Evolutionary conservation across 805 yeast species (phyloP).

Genomic region (Dipodascopsis tothii): DNA sequence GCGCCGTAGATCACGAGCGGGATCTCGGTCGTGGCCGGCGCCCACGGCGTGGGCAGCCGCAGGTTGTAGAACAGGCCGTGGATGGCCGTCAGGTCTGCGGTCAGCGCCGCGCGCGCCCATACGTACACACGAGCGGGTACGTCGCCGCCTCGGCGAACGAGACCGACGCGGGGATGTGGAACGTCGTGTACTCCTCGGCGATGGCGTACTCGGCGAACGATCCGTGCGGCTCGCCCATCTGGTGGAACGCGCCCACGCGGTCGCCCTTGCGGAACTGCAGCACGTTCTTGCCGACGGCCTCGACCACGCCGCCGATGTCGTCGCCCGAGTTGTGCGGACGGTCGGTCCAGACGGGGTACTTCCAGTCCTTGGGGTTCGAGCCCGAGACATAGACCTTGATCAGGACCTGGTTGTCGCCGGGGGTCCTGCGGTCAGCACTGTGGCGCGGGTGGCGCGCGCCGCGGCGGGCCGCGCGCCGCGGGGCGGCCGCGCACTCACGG

Average conservation of each 20-base stretch:
- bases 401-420: conserved; percentile 6
- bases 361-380: conserved; percentile 22
- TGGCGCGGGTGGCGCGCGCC: background rate
- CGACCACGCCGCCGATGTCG: conserved; percentile 17
- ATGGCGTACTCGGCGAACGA: conserved; percentile 19
- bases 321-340: conserved; percentile 16
- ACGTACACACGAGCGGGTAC: conserved; percentile 9
- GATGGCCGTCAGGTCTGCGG: conserved; percentile 8
- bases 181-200: conserved; percentile 11
- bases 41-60: conserved; percentile 19
- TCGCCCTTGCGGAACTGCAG: conserved; percentile 13
- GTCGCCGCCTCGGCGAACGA: conserved; percentile 19
- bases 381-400: conserved; percentile 19
- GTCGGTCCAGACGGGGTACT: conserved; percentile 2
- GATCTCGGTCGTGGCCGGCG: conserved; percentile 9
- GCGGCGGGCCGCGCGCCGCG: background rate
- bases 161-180: conserved; percentile 12
- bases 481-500: background rate
- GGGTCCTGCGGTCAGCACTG: background rate
- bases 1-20: conserved; percentile 21
- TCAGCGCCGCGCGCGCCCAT: background rate
- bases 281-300: conserved; percentile 11
- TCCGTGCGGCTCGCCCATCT: conserved; percentile 10
- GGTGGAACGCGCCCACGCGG: conserved; percentile 19
- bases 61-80: conserved; percentile 12